Percentiles rank a stretch among this genome's conserved stretches.
These are phyloP conservation scores for Acanthochlamys bracteata DNA, from an alignment of 106 monocot genomes.

Conservation along the genomic window DNA sequence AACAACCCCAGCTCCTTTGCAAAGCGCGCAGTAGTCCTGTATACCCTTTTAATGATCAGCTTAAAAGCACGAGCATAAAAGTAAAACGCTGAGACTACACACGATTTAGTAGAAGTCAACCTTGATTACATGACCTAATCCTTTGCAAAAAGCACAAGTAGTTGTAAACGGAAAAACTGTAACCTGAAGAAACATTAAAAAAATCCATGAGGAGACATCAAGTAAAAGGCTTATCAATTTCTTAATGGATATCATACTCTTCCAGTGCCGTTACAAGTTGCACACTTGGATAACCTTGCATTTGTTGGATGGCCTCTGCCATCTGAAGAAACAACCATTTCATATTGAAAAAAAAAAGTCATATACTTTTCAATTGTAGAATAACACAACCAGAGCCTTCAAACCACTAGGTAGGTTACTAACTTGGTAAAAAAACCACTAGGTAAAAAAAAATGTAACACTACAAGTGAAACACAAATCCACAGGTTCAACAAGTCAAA, in stretches of 20 bases:
- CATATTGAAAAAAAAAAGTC: no score
- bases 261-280: constrained; percentile 65
- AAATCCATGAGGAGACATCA: not conserved
- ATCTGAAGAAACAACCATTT: constrained; percentile 27
- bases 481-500: no score
- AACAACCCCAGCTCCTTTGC: constrained; percentile 71
- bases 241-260: constrained; percentile 25
- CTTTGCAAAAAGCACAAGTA: constrained; percentile 68
- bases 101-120: constrained; percentile 16
- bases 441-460: no score
- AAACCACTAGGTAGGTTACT: no score
- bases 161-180: constrained; percentile 81
- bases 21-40: constrained; percentile 60
- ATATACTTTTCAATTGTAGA: no score
- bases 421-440: no score
- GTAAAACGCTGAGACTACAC: not conserved
- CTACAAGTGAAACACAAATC: no score
- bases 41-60: not conserved
- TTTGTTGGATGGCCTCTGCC: constrained; percentile 69
- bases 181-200: constrained; percentile 39
- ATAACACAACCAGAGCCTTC: no score
- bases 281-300: constrained; percentile 57
- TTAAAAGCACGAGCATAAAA: not conserved
- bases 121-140: constrained; percentile 74
- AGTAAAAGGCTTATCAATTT: constrained; percentile 8